Percentiles rank a stretch among this genome's conserved stretches.
phyloP scores from a whole-genome alignment of 768 basidiomycete species.

The Chalciporus sphaerocephalus region DNA sequence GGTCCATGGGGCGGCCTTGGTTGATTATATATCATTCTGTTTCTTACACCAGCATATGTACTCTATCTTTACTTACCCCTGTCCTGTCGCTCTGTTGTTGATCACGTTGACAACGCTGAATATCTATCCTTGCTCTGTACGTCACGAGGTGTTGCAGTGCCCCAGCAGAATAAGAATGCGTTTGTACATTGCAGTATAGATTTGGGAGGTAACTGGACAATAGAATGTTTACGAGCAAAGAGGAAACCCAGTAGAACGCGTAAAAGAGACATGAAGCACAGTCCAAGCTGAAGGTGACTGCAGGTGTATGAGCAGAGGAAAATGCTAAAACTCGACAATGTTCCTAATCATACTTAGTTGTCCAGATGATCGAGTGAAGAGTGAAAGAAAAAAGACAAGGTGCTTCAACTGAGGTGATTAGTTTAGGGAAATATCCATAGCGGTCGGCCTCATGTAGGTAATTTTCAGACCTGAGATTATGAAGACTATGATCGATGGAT shows the following conservation, averaged over 20 bases:
- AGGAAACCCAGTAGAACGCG: slow-evolving; percentile 10
- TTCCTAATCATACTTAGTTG: slow-evolving; percentile 16
- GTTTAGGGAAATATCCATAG: slow-evolving; percentile 23
- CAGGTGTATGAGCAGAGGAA: slow-evolving; percentile 10
- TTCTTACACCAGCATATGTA: background rate
- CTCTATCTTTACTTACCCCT: background rate
- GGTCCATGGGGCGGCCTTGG: slow-evolving; percentile 81
- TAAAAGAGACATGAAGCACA: slow-evolving; percentile 10
- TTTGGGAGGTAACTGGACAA: slow-evolving; percentile 7
- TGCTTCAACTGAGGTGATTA: slow-evolving; percentile 11
- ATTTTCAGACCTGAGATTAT: no score
- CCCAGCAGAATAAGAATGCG: slow-evolving; percentile 14
- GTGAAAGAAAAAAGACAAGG: background rate
- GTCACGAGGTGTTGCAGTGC: background rate
- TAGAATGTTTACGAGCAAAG: slow-evolving; percentile 11
- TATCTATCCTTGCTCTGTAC: background rate
- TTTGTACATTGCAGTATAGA: slow-evolving; percentile 29
- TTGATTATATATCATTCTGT: slow-evolving; percentile 26
- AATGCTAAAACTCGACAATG: slow-evolving; percentile 9
- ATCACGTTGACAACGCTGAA: no score
- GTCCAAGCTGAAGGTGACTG: slow-evolving; percentile 13
- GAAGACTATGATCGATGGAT: slow-evolving; percentile 13
- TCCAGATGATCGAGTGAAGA: slow-evolving; percentile 15
- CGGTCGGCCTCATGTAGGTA: slow-evolving; percentile 10
- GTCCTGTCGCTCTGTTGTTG: background rate